Conservation (phyloP, 495 filamentous ascomycete species). For the Collariella sp. region DNA sequence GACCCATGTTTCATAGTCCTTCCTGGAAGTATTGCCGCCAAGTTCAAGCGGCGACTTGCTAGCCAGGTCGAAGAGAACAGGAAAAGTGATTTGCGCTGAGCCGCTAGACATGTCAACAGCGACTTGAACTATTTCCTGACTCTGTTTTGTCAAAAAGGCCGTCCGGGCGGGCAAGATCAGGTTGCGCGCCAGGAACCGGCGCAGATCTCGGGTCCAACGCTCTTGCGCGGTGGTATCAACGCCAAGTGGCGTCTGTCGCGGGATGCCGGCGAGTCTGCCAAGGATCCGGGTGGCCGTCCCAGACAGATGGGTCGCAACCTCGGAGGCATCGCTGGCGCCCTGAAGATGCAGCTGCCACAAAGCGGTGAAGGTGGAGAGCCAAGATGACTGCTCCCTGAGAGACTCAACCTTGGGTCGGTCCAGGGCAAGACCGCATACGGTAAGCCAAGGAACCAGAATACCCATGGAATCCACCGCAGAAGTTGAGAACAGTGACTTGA, state of each 20-base stretch:
- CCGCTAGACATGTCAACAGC: constrained; percentile 27
- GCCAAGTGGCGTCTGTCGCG: constrained; percentile 1
- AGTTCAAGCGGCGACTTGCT: constrained; percentile 46
- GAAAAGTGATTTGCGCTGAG: constrained; percentile 29
- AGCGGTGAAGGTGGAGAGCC: constrained; percentile 31
- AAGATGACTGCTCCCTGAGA: constrained; percentile 25
- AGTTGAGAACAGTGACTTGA: constrained; percentile 41
- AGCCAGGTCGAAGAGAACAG: constrained; percentile 51
- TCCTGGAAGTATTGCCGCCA: constrained; percentile 44
- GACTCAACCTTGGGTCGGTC: constrained; percentile 13
- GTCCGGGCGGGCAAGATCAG: constrained; percentile 59
- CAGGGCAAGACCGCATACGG: constrained; percentile 29
- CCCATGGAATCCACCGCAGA: constrained; percentile 33
- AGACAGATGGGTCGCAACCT: constrained; percentile 35
- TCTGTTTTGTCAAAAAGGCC: constrained; percentile 42
- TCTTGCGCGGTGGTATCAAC: constrained; percentile 15
- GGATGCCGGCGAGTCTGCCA: constrained; percentile 27
- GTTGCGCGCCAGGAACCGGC: constrained; percentile 58
- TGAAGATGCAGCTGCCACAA: constrained; percentile 40
- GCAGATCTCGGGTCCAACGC: constrained; percentile 39
- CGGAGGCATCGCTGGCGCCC: constrained; percentile 29
- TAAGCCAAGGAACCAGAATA: constrained; percentile 30
- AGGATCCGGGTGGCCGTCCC: constrained; percentile 25
- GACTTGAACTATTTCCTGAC: constrained; percentile 26
- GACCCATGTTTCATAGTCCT: constrained; percentile 56